Conservation (phyloP, 805 yeast genomes). For the Novakomyces olei region DNA sequence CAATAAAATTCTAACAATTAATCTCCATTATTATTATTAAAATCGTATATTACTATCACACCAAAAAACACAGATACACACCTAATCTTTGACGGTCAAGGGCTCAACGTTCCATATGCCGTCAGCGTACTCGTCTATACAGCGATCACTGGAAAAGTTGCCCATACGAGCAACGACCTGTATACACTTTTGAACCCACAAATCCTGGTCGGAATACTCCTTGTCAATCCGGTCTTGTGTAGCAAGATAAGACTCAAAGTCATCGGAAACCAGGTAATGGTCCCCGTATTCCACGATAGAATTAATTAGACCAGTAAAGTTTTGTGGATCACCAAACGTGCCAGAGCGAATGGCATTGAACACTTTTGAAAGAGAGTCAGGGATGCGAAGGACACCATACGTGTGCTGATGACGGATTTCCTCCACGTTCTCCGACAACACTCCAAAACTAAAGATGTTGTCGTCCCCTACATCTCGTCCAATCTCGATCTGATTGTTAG, state of each 20-base stretch:
- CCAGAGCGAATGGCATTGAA: constrained; percentile 47
- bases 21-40: too few relatives aligned
- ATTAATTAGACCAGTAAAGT: constrained; percentile 43
- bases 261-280: constrained; percentile 69
- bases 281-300: constrained; percentile 44
- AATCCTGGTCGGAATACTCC: constrained; percentile 40
- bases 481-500: too few relatives aligned
- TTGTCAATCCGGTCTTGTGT: constrained; percentile 59
- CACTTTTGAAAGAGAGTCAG: constrained; percentile 38
- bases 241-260: constrained; percentile 66
- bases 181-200: constrained; percentile 60
- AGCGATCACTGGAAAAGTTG: constrained; percentile 74
- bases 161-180: constrained; percentile 79
- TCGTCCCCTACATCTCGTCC: constrained; percentile 87
- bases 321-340: constrained; percentile 41
- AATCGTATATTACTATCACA: too few relatives aligned
- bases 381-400: constrained; percentile 35
- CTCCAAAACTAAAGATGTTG: constrained; percentile 78
- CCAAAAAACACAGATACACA: too few relatives aligned
- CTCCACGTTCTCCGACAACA: constrained; percentile 73
- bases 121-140: constrained; percentile 80
- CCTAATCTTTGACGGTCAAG: constrained; percentile 8
- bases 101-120: constrained; percentile 87
- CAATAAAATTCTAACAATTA: too few relatives aligned
- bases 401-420: constrained; percentile 57